Conservation (phyloP, 2,329 filamentous ascomycete genomes). For the Fusarium cicatricum region DNA sequence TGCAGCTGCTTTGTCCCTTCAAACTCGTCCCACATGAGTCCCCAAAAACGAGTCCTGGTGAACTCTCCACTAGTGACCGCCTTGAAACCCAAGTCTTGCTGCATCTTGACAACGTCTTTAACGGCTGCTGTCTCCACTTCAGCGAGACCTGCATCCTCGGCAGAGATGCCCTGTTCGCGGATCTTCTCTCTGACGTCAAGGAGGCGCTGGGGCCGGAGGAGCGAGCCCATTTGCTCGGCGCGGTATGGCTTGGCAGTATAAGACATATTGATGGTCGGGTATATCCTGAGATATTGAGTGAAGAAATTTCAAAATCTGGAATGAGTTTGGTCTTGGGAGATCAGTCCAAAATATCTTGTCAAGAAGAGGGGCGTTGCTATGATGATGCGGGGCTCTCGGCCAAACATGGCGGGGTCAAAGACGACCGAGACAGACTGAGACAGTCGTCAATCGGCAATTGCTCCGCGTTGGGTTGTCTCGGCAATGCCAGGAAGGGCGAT, state of each 20-base stretch:
- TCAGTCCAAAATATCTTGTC: neutral
- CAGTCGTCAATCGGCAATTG: neutral
- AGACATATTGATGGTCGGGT: conserved; percentile 18
- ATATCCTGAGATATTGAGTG: neutral
- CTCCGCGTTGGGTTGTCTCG: conserved; percentile 14
- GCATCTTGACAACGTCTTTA: conserved; percentile 69
- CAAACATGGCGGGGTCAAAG: conserved; percentile 14
- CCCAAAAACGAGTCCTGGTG: conserved; percentile 56
- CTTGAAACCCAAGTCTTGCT: conserved; percentile 71
- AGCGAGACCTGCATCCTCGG: conserved; percentile 62
- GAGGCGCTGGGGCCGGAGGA: conserved; percentile 69
- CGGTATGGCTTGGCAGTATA: conserved; percentile 65
- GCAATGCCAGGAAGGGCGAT: conserved; percentile 4
- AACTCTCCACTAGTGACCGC: conserved; percentile 78
- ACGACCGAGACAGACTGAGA: conserved; percentile 19
- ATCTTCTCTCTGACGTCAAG: conserved; percentile 45
- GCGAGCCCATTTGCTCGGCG: conserved; percentile 78
- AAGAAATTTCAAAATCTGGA: neutral
- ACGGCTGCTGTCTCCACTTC: conserved; percentile 65
- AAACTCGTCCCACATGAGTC: conserved; percentile 63
- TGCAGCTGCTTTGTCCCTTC: conserved; percentile 58
- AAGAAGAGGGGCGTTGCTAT: conserved; percentile 21
- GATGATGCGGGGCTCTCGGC: conserved; percentile 21
- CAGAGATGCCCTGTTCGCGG: conserved; percentile 51
- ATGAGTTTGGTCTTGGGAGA: neutral